These are phyloP conservation scores for Herpetospermum pedunculosum DNA, from an alignment of 306 rosid species.

Conservation along the genomic window DNA sequence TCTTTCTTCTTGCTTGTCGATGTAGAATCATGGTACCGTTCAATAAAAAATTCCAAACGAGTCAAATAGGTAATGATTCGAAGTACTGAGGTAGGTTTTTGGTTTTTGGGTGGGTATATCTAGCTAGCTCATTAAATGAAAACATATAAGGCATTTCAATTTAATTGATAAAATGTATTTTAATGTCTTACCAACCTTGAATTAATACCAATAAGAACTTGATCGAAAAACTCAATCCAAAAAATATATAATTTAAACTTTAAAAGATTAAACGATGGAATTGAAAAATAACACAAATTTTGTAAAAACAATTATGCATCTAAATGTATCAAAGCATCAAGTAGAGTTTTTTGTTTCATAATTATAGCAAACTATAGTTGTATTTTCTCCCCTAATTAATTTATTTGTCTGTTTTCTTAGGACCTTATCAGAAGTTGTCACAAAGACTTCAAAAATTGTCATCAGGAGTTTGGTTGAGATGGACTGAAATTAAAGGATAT, in stretches of 20 bases:
- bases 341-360: neutral
- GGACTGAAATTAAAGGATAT: constrained; percentile 21
- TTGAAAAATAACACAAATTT: neutral
- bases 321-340: neutral
- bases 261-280: neutral
- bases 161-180: no score
- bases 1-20: no score
- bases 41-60: no score
- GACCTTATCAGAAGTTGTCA: constrained; percentile 56
- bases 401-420: constrained; percentile 20
- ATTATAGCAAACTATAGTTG: neutral
- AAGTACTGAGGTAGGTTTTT: no score
- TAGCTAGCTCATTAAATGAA: no score
- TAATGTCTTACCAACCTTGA: no score
- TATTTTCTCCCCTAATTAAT: neutral
- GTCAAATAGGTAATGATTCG: no score
- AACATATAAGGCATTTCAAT: no score
- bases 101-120: no score
- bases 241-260: neutral
- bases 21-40: no score
- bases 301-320: neutral
- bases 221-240: neutral
- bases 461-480: constrained; percentile 52
- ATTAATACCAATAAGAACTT: no score
- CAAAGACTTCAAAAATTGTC: constrained; percentile 41